Evolutionary conservation across 1,284 basidiomycete species (phyloP), one percentile per base, ranked within the genome.

Genomic region (Ceratobasidium sp.): DNA sequence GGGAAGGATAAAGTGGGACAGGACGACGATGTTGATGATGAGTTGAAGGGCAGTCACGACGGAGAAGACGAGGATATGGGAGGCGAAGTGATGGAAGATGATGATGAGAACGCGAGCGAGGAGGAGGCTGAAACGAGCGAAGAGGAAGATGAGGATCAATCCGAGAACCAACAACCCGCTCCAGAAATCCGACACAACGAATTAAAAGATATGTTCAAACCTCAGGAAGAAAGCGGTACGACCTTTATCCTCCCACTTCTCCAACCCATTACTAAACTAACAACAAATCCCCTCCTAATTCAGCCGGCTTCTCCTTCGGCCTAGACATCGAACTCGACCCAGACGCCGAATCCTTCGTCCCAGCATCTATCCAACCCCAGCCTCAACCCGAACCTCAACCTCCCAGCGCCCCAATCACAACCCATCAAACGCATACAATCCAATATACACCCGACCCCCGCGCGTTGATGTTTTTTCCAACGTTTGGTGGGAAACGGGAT

Each of bases 171-270:
- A 12, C 78, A 67, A 18, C 61, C 79, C 6, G 80, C 73, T 5
- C 20, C 67, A 23, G 42, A 66, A 55, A 64, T 28, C 23, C 58
- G 61, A 66, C 60, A 75, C 33, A 79, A 60, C 15, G 61, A 75
- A 3, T 75, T 82, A 28, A 81, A 81, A 63, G 79, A 78, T 13
- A 80, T 82, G 79, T 82, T 82, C 69, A 80, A 80, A 42, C 82
- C 82, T 20, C 70, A 76, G 28, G 78, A 80, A 51, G 80, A 80
- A 44, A 77, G 79, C 23, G 80, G 80, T 82, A 67, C 13, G 77
- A 2, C 23, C 6, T 15, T 28, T 46, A 23, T 26, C 28, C 13
- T 28, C 1, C 13, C 3, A 23, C 23, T 5, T 66, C n/a, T 26
- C 10, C 5, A 23, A 28, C 6, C 6, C 18, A n/a, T 33, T 33